Conservation (phyloP, 179 eudicot species). For the Corrigiola litoralis region DNA sequence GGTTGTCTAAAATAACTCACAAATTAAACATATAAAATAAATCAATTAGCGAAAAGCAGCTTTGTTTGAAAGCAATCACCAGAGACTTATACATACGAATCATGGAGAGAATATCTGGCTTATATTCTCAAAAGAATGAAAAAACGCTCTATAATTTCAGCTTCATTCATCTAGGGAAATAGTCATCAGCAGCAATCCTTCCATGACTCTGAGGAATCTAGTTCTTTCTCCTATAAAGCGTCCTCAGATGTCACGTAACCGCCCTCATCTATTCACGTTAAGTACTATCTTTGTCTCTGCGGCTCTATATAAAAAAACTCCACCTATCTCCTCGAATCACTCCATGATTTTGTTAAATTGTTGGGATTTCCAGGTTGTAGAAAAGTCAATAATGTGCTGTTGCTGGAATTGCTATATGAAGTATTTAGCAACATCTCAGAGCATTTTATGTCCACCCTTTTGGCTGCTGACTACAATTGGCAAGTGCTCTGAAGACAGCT, state of each 20-base stretch:
- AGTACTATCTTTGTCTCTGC: constrained; percentile 1
- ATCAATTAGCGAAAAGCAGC: not conserved
- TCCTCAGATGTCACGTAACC: constrained; percentile 76
- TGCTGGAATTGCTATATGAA: not conserved
- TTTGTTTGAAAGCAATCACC: constrained; percentile 40
- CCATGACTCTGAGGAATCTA: constrained; percentile 69
- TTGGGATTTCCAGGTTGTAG: constrained; percentile 22
- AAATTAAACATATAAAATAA: not conserved
- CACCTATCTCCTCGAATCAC: not conserved
- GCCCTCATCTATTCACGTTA: constrained; percentile 81
- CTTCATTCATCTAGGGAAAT: too few species aligned
- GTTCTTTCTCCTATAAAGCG: constrained; percentile 85
- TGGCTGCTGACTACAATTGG: not conserved
- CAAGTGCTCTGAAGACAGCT: constrained; percentile 1
- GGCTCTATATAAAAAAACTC: too few species aligned
- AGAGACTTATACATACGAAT: constrained; percentile 77
- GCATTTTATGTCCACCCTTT: not conserved
- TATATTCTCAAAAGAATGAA: too few species aligned
- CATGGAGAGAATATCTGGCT: too few species aligned
- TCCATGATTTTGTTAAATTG: not conserved
- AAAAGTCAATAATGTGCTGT: not conserved
- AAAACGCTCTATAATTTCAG: too few species aligned
- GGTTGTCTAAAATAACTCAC: not conserved
- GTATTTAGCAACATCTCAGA: not conserved
- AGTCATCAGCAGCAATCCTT: constrained; percentile 51